These are phyloP conservation scores for Purpureocillium takamizusanense DNA, from an alignment of 2,329 filamentous ascomycete genomes.

Conservation along the genomic window DNA sequence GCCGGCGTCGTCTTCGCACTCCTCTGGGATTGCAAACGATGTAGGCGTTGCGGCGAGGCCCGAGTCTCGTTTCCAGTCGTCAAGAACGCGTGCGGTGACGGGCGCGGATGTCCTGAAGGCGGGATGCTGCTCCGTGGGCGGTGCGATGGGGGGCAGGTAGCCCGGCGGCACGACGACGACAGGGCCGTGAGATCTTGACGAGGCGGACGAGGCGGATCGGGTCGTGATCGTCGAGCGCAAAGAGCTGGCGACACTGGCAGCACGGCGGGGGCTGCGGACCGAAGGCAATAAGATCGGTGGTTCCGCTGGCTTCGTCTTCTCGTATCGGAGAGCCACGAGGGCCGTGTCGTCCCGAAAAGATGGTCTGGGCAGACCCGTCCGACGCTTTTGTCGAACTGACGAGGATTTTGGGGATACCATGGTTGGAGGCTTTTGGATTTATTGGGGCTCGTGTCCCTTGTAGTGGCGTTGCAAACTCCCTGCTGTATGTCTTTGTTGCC, in stretches of 20 bases:
- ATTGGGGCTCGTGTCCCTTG: too few relatives aligned
- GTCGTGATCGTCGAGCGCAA: constrained; percentile 14
- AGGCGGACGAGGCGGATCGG: constrained; percentile 14
- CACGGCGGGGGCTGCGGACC: constrained; percentile 18
- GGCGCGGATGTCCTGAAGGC: constrained; percentile 29
- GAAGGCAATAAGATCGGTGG: constrained; percentile 46
- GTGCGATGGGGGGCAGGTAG: constrained; percentile 23
- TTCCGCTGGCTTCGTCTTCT: constrained; percentile 48
- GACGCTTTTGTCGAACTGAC: constrained; percentile 33
- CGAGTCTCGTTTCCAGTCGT: constrained; percentile 46
- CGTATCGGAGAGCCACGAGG: constrained; percentile 50
- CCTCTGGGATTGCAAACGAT: constrained; percentile 26
- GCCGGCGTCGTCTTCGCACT: constrained; percentile 27
- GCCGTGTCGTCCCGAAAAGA: constrained; percentile 37
- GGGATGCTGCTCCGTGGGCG: constrained; percentile 43
- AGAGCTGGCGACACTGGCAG: constrained; percentile 7
- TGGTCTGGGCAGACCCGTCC: constrained; percentile 21
- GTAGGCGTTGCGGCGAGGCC: constrained; percentile 35
- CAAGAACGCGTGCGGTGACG: constrained; percentile 15
- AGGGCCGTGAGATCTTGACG: constrained; percentile 10
- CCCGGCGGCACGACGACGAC: constrained; percentile 20
- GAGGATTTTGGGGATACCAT: constrained; percentile 31
- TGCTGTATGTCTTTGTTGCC: not conserved
- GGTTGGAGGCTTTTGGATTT: not conserved
- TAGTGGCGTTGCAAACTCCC: not conserved